Conservation (phyloP, 1,284 basidiomycete species). For the Trichosporon sp. region DNA sequence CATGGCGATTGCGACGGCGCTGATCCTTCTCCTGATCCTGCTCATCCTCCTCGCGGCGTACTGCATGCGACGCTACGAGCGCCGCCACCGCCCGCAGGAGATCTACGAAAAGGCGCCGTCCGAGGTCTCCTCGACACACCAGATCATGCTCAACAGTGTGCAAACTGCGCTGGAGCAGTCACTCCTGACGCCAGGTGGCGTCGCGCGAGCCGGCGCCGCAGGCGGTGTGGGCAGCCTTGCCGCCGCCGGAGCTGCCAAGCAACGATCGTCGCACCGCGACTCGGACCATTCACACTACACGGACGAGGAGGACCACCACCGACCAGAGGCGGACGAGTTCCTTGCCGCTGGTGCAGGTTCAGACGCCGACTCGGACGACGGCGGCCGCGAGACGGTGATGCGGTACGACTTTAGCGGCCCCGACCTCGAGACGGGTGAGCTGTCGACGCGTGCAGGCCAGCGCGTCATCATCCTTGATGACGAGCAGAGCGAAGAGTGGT, state of each 20-base stretch:
- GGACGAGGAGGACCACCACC: slow-evolving; percentile 38
- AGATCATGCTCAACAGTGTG: slow-evolving; percentile 76
- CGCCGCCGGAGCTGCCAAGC: slow-evolving; percentile 16
- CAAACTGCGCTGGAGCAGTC: slow-evolving; percentile 69
- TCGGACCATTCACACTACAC: slow-evolving; percentile 1
- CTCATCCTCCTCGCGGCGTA: slow-evolving; percentile 80
- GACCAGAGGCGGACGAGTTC: slow-evolving; percentile 48
- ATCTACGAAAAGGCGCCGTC: slow-evolving; percentile 68
- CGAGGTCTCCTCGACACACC: slow-evolving; percentile 64
- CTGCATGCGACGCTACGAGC: slow-evolving; percentile 61
- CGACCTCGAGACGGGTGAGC: slow-evolving; percentile 50
- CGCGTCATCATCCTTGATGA: slow-evolving; percentile 49
- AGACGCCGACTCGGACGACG: slow-evolving; percentile 39
- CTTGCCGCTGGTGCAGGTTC: slow-evolving; percentile 31
- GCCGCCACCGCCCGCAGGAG: slow-evolving; percentile 49
- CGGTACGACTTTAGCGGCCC: slow-evolving; percentile 51
- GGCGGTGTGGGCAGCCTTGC: slow-evolving; percentile 46
- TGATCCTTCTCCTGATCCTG: slow-evolving; percentile 89
- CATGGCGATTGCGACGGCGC: slow-evolving; percentile 91
- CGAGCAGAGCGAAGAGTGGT: slow-evolving; percentile 68
- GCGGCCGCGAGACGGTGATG: slow-evolving; percentile 53
- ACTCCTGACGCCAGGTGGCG: slow-evolving; percentile 39
- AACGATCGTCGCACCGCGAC: slow-evolving; percentile 12
- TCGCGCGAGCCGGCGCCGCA: slow-evolving; percentile 33
- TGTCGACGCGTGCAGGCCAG: slow-evolving; percentile 52